Evolutionary conservation across 768 basidiomycete genomes (phyloP).

Genomic region (Cyclocybe aegerita): DNA sequence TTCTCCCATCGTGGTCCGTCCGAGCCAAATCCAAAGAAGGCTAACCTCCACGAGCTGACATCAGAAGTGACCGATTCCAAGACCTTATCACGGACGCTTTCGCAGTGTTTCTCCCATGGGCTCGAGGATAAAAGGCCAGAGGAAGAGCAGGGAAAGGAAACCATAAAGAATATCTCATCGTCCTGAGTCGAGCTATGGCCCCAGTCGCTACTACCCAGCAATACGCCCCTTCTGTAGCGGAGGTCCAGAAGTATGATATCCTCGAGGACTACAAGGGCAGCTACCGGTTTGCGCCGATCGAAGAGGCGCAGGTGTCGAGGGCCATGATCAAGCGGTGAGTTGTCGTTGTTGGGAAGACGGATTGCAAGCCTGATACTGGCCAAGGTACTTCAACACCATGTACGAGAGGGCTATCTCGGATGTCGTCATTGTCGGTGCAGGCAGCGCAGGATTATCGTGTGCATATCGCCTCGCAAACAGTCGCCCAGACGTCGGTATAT

Average conservation of each 20-base stretch:
- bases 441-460: constrained; percentile 67
- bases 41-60: background rate
- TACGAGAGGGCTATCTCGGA: constrained; percentile 76
- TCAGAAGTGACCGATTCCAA: constrained; percentile 10
- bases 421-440: constrained; percentile 75
- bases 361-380: background rate
- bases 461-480: constrained; percentile 70
- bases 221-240: background rate
- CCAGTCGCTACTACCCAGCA: too few species aligned
- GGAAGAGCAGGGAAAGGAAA: too few species aligned
- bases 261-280: constrained; percentile 59
- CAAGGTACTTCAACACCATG: constrained; percentile 72
- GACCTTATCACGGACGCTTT: constrained; percentile 8
- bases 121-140: constrained; percentile 5
- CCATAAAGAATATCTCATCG: too few species aligned
- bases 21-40: too few species aligned
- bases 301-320: constrained; percentile 73
- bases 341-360: background rate
- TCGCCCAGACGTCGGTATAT: constrained; percentile 57
- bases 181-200: too few species aligned
- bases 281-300: constrained; percentile 71
- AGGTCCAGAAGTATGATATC: constrained; percentile 33
- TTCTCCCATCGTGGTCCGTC: background rate
- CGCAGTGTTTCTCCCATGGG: constrained; percentile 7
- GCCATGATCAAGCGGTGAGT: constrained; percentile 72